phyloP scores from a whole-genome alignment of 2,329 filamentous ascomycete genomes.

The Sclerotinia spermophila region DNA sequence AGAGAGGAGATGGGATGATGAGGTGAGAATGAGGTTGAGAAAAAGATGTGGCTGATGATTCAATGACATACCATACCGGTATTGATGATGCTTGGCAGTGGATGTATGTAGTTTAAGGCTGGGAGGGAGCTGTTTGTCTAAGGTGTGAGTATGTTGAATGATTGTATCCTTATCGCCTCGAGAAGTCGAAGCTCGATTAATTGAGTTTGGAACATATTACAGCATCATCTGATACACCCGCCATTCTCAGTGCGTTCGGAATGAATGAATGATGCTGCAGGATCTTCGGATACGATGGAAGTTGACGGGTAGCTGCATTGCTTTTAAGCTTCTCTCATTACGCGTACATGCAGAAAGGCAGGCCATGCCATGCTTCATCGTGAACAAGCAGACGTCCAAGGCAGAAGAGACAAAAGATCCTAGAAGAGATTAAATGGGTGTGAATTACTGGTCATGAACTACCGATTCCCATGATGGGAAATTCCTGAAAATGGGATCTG shows the following conservation, averaged over 20 bases:
- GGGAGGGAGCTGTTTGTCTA: background rate
- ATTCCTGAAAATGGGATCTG: background rate
- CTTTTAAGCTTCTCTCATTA: background rate
- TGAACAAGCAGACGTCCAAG: too few species aligned
- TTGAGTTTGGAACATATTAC: background rate
- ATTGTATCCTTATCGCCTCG: background rate
- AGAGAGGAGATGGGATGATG: background rate
- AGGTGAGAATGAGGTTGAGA: background rate
- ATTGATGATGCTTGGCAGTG: background rate
- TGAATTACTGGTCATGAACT: background rate
- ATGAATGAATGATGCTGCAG: background rate
- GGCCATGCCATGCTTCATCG: too few species aligned
- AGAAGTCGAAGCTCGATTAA: background rate
- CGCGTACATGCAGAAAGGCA: background rate
- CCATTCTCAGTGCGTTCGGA: background rate
- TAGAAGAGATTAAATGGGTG: background rate
- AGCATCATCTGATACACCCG: background rate
- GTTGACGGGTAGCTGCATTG: background rate
- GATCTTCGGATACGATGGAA: background rate
- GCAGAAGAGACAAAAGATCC: background rate
- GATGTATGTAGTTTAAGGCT: background rate
- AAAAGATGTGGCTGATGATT: background rate
- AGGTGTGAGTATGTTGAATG: too few species aligned
- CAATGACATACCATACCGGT: too few species aligned
- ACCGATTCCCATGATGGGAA: background rate